Conservation (phyloP, 371 early-diverging fungal species). For the Parasitella parasitica region DNA sequence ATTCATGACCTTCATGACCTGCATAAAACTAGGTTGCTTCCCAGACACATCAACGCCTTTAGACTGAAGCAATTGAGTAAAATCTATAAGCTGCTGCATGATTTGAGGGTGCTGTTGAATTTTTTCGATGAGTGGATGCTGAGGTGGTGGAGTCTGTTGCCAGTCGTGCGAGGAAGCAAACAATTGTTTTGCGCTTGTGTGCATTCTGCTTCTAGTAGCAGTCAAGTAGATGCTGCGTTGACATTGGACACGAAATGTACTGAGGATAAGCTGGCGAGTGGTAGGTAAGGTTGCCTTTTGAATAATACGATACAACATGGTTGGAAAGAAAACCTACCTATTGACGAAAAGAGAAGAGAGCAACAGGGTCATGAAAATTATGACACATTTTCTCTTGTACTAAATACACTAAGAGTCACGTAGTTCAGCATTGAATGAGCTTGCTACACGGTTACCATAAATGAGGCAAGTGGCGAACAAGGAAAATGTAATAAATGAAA, state of each 20-base stretch:
- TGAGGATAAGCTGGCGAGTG: neutral
- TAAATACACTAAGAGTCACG: neutral
- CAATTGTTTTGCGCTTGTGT: neutral
- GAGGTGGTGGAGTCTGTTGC: conserved; percentile 2
- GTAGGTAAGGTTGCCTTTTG: neutral
- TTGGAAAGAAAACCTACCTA: neutral
- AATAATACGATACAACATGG: conserved; percentile 11
- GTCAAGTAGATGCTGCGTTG: neutral
- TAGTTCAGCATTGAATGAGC: no score
- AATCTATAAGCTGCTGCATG: conserved; percentile 36
- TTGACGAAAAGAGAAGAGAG: neutral
- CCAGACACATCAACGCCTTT: conserved; percentile 38
- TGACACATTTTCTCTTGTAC: neutral
- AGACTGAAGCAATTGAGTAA: conserved; percentile 30
- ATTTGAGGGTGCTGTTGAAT: conserved; percentile 38
- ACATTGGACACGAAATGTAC: neutral
- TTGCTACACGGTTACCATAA: no score
- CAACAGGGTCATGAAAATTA: neutral
- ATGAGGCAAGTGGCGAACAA: no score
- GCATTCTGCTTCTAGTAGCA: neutral
- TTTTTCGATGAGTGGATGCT: conserved; percentile 39
- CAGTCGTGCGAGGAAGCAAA: conserved; percentile 22
- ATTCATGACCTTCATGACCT: conserved; percentile 45
- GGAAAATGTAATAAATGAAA: no score
- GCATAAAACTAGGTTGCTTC: conserved; percentile 32